Evolutionary conservation across 2,329 filamentous ascomycete species (phyloP).

Genomic region (Dryadomyces quercus-mongolicae): DNA sequence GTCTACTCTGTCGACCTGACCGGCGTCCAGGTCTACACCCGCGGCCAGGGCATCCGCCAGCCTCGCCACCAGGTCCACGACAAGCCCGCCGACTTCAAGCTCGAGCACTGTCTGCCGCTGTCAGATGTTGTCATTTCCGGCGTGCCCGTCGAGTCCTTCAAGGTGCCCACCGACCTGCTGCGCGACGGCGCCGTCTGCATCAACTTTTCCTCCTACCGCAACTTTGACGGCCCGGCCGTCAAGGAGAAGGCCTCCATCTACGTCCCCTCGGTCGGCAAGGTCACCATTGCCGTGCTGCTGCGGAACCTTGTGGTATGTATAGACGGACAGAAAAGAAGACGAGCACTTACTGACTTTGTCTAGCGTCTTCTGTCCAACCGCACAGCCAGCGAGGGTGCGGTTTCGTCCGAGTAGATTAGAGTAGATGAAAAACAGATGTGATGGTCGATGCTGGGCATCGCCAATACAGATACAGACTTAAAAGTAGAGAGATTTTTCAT

Average conservation of each 20-base stretch:
- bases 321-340: not conserved
- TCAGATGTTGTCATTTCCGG: slow-evolving; percentile 94
- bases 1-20: slow-evolving; percentile 93
- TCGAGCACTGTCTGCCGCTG: slow-evolving; percentile 71
- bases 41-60: slow-evolving; percentile 78
- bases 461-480: not conserved
- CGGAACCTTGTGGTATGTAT: slow-evolving; percentile 66
- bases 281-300: slow-evolving; percentile 85
- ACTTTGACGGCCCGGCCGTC: slow-evolving; percentile 73
- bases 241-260: slow-evolving; percentile 97
- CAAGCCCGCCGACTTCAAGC: slow-evolving; percentile 57
- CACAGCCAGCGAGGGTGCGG: not conserved
- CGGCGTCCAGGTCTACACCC: slow-evolving; percentile 82
- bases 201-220: slow-evolving; percentile 94
- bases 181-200: slow-evolving; percentile 93
- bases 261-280: slow-evolving; percentile 92
- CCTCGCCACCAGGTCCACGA: slow-evolving; percentile 77
- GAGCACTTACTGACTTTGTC: not conserved
- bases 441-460: too few relatives aligned
- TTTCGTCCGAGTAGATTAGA: not conserved
- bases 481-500: not conserved
- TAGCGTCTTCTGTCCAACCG: slow-evolving; percentile 4
- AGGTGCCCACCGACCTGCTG: slow-evolving; percentile 73
- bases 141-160: slow-evolving; percentile 78
- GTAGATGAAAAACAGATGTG: too few relatives aligned